Percentiles rank a stretch among this genome's conserved stretches.
These are phyloP conservation scores for Singerocomus inundabilis DNA, from an alignment of 1,284 basidiomycete species.

Conservation along the genomic window DNA sequence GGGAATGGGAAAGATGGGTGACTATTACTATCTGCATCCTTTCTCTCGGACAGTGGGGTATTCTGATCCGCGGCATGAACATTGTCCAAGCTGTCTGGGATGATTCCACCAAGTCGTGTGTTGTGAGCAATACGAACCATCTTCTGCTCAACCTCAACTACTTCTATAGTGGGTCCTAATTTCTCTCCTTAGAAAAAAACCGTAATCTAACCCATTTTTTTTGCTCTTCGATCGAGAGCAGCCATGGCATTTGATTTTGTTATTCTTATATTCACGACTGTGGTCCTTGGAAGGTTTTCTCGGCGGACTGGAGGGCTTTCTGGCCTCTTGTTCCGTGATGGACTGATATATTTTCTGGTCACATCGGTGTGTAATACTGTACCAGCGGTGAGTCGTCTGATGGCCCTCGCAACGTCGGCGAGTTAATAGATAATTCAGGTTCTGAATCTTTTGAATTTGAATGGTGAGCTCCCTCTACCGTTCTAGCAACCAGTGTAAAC, in stretches of 20 bases:
- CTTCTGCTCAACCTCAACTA: constrained; percentile 60
- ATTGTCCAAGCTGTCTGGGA: constrained; percentile 58
- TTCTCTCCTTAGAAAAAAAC: background rate
- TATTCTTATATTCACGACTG: constrained; percentile 53
- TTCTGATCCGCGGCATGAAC: constrained; percentile 66
- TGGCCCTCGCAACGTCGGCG: background rate
- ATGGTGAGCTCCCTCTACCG: constrained; percentile 15
- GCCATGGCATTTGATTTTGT: constrained; percentile 68
- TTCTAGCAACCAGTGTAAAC: background rate
- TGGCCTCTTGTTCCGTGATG: constrained; percentile 70
- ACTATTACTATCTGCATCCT: constrained; percentile 49
- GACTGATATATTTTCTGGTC: constrained; percentile 63
- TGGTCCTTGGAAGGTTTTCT: constrained; percentile 50
- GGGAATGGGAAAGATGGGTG: constrained; percentile 56
- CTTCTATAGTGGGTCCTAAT: constrained; percentile 57
- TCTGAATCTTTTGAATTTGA: constrained; percentile 26
- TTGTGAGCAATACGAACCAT: constrained; percentile 47
- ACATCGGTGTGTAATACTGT: constrained; percentile 65
- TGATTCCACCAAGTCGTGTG: constrained; percentile 38
- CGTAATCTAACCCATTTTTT: background rate
- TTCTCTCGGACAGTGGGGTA: constrained; percentile 61
- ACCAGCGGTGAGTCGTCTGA: constrained; percentile 57
- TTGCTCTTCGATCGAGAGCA: constrained; percentile 24
- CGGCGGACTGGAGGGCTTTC: constrained; percentile 48
- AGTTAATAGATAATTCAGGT: constrained; percentile 17